A percentile compares a stretch with the other conserved stretches of the same genome.
Conservation (phyloP, 768 basidiomycete genomes). For the Tylopilus cervinicoccineus region DNA sequence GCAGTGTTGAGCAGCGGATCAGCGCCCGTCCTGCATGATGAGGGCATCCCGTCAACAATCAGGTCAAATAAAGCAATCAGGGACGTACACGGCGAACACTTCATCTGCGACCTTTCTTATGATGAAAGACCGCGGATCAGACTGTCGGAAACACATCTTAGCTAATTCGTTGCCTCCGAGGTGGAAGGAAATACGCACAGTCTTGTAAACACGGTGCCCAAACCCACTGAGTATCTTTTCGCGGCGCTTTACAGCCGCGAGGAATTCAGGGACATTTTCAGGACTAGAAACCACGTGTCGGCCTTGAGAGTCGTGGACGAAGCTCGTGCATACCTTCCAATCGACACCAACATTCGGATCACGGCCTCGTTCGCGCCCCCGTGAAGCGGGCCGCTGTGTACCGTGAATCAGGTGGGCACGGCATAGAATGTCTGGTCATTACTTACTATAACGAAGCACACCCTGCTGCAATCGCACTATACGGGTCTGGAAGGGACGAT, state of each 20-base stretch:
- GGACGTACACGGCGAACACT: slow-evolving; percentile 78
- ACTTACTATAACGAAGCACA: slow-evolving; percentile 86
- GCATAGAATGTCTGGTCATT: not conserved
- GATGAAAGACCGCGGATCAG: slow-evolving; percentile 88
- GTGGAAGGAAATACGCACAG: slow-evolving; percentile 36
- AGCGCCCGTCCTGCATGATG: slow-evolving; percentile 61
- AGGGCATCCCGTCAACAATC: not conserved
- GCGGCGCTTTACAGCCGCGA: slow-evolving; percentile 83
- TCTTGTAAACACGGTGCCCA: slow-evolving; percentile 83
- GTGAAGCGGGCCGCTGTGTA: slow-evolving; percentile 28
- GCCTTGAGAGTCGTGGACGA: not conserved
- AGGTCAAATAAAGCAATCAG: not conserved
- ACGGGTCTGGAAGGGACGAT: slow-evolving; percentile 88
- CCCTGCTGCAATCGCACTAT: slow-evolving; percentile 83
- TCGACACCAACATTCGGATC: slow-evolving; percentile 88
- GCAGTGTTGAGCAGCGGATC: slow-evolving; percentile 86
- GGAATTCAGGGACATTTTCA: slow-evolving; percentile 78
- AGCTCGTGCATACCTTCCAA: slow-evolving; percentile 58
- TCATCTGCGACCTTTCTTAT: slow-evolving; percentile 88
- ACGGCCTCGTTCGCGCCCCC: slow-evolving; percentile 94
- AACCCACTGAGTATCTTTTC: slow-evolving; percentile 90
- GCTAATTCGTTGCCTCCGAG: not conserved
- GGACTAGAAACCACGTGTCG: slow-evolving; percentile 42
- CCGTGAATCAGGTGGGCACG: not conserved
- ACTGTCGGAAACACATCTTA: slow-evolving; percentile 38